Evolutionary conservation across 352 stramenopile species (phyloP).

Genomic region (Phytophthora europaea): DNA sequence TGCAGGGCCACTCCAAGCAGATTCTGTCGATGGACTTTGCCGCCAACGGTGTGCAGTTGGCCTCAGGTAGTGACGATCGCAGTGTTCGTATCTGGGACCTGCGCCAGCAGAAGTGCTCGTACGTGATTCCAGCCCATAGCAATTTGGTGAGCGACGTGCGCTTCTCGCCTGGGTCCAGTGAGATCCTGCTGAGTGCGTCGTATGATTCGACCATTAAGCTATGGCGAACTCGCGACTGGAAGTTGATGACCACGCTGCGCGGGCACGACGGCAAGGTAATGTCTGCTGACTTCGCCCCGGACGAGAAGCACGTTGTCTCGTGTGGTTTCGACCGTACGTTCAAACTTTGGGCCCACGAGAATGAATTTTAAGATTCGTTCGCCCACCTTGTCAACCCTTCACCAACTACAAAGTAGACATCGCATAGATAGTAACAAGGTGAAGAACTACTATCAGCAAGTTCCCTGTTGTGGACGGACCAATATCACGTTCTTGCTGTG

Average conservation of each 20-base stretch:
- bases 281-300: slow-evolving; percentile 91
- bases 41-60: slow-evolving; percentile 94
- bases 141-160: slow-evolving; percentile 95
- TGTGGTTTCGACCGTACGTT: slow-evolving; percentile 94
- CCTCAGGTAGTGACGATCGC: slow-evolving; percentile 96
- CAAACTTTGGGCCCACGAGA: slow-evolving; percentile 94
- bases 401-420: slow-evolving; percentile 14
- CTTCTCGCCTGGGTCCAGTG: slow-evolving; percentile 81
- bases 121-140: slow-evolving; percentile 96
- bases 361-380: slow-evolving; percentile 77
- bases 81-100: slow-evolving; percentile 98
- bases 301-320: slow-evolving; percentile 91
- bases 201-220: slow-evolving; percentile 97
- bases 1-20: slow-evolving; percentile 96
- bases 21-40: slow-evolving; percentile 95
- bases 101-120: slow-evolving; percentile 89
- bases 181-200: slow-evolving; percentile 92
- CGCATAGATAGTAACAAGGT: background rate
- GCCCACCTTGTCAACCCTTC: background rate
- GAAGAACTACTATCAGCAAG: background rate
- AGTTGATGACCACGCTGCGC: slow-evolving; percentile 86
- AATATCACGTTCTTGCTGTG: background rate
- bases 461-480: background rate
- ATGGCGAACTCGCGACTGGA: slow-evolving; percentile 96
- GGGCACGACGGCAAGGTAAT: slow-evolving; percentile 97